These are phyloP conservation scores for Ophiostoma angusticollis DNA, from an alignment of 2,329 filamentous ascomycete genomes.

Conservation along the genomic window DNA sequence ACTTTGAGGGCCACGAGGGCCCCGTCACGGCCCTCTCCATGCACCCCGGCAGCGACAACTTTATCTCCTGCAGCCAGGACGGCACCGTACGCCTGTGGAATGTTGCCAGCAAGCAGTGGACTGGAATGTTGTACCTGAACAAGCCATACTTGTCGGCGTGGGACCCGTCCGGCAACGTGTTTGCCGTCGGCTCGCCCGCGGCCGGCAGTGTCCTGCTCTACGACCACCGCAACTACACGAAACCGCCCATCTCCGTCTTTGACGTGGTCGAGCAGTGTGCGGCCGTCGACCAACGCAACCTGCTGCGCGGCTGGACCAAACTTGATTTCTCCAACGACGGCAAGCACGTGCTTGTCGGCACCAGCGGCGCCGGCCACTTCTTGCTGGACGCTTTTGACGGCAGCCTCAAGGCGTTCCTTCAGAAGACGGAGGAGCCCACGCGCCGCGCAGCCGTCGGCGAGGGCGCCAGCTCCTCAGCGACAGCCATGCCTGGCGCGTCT, in stretches of 20 bases:
- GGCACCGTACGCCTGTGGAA: constrained; percentile 91
- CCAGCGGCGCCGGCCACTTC: constrained; percentile 74
- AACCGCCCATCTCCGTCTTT: constrained; percentile 75
- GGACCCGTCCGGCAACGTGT: constrained; percentile 83
- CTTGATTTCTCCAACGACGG: constrained; percentile 96
- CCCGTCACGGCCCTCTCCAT: constrained; percentile 73
- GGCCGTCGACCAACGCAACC: constrained; percentile 40
- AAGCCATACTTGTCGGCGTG: constrained; percentile 76
- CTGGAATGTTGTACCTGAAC: constrained; percentile 68
- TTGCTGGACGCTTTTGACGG: constrained; percentile 90
- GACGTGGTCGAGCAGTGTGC: constrained; percentile 53
- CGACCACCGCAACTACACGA: constrained; percentile 87
- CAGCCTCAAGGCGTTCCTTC: constrained; percentile 60
- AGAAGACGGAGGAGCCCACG: constrained; percentile 40
- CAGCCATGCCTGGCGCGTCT: no score
- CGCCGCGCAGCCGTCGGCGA: constrained; percentile 43
- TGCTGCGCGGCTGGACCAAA: constrained; percentile 67
- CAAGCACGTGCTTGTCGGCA: constrained; percentile 72
- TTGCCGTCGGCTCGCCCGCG: constrained; percentile 74
- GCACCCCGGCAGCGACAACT: constrained; percentile 77
- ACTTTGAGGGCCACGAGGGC: constrained; percentile 83
- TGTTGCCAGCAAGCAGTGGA: constrained; percentile 63
- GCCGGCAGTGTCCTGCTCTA: constrained; percentile 77
- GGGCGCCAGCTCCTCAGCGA: constrained; percentile 22
- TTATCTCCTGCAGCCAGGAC: constrained; percentile 83